Evolutionary conservation across 129 eudicot species (phyloP).

Genomic region (Lactuca saligna): DNA sequence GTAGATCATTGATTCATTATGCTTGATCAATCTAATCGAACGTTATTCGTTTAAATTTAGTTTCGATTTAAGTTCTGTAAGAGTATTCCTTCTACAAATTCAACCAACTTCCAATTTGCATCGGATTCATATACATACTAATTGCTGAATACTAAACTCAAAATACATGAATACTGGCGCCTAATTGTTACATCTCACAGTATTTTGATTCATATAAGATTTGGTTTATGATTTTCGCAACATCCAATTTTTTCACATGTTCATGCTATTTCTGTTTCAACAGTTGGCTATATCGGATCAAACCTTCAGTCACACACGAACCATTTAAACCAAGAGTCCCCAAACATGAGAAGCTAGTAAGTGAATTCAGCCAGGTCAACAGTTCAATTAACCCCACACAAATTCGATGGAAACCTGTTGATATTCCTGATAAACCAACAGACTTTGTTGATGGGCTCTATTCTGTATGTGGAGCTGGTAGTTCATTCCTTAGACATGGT

Average conservation of each 20-base stretch:
- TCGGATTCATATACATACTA: background rate
- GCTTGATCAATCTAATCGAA: background rate
- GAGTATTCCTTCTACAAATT: background rate
- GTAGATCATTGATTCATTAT: background rate
- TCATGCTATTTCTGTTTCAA: slow-evolving; percentile 18
- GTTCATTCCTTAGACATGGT: slow-evolving; percentile 94
- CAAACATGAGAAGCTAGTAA: slow-evolving; percentile 65
- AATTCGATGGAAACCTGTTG: slow-evolving; percentile 85
- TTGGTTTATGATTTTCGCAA: slow-evolving; percentile 1
- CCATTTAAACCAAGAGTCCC: slow-evolving; percentile 78
- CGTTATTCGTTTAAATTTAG: background rate
- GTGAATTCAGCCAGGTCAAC: slow-evolving; percentile 75
- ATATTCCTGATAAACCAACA: slow-evolving; percentile 56
- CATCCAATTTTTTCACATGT: background rate
- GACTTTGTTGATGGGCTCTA: slow-evolving; percentile 80
- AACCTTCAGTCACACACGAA: slow-evolving; percentile 97
- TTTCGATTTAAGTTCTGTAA: background rate
- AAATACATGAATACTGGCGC: background rate
- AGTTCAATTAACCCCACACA: slow-evolving; percentile 87
- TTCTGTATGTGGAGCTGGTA: slow-evolving; percentile 95
- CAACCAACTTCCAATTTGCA: background rate
- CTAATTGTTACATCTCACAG: background rate
- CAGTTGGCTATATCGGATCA: slow-evolving; percentile 93
- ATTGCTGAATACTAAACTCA: background rate
- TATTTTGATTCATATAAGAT: background rate